Evolutionary conservation across 371 early-diverging fungal species (phyloP).

Genomic region (Mucor lusitanicus): DNA sequence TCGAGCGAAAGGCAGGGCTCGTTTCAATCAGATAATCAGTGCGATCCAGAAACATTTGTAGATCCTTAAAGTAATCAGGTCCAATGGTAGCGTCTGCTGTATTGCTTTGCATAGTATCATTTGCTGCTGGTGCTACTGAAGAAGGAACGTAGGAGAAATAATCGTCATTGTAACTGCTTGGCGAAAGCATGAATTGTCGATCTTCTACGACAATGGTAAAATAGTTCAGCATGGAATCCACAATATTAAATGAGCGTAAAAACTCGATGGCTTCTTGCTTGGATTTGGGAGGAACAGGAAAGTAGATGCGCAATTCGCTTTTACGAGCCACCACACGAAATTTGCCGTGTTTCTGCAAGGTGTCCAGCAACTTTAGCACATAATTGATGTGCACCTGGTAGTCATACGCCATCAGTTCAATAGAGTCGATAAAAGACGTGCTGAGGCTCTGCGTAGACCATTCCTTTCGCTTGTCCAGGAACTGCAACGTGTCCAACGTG

Average conservation of each 20-base stretch:
- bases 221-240: not conserved
- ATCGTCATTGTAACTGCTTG: not conserved
- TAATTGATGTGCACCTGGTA: constrained; percentile 22
- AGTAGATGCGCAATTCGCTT: constrained; percentile 23
- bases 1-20: constrained; percentile 27
- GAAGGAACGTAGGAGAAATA: not conserved
- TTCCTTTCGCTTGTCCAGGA: not conserved
- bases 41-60: constrained; percentile 46
- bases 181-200: not conserved
- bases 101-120: not conserved
- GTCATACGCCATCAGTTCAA: constrained; percentile 5
- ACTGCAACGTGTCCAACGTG: constrained; percentile 16
- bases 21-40: constrained; percentile 47
- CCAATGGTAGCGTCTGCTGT: constrained; percentile 15
- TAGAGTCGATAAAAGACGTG: constrained; percentile 12
- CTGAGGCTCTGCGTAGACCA: constrained; percentile 19
- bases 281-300: constrained; percentile 13
- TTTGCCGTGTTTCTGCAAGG: constrained; percentile 1
- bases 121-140: not conserved
- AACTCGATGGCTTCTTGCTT: constrained; percentile 8
- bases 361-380: constrained; percentile 15
- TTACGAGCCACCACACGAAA: constrained; percentile 15
- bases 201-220: constrained; percentile 4
- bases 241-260: not conserved
- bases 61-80: constrained; percentile 48